A percentile compares a stretch with the other conserved stretches of the same genome.
phyloP scores from a whole-genome alignment of 139 green algal genomes.

The Picochlorum sp. region DNA sequence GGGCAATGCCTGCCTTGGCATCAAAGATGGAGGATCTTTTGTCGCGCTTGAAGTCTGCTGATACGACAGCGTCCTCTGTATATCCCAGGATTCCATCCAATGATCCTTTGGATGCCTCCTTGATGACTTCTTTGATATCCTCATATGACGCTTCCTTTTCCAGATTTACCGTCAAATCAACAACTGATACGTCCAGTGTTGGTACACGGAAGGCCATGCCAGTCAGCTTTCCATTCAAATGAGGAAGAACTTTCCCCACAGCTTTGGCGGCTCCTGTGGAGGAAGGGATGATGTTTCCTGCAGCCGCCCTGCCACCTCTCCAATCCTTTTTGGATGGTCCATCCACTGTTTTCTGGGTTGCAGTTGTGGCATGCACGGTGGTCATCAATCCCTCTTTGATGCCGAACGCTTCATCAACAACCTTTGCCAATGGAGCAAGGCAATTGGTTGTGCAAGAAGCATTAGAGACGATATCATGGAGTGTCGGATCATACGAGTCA shows the following conservation, averaged over 20 bases:
- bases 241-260: slow-evolving; percentile 80
- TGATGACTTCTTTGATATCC: slow-evolving; percentile 81
- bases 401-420: slow-evolving; percentile 78
- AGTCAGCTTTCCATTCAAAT: slow-evolving; percentile 96
- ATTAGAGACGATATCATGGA: slow-evolving; percentile 79
- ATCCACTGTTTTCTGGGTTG: slow-evolving; percentile 96
- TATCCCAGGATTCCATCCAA: slow-evolving; percentile 88
- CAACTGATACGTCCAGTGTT: slow-evolving; percentile 90
- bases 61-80: slow-evolving; percentile 91
- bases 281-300: slow-evolving; percentile 94
- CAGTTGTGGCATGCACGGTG: slow-evolving; percentile 87
- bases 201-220: slow-evolving; percentile 98
- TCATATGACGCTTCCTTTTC: slow-evolving; percentile 86
- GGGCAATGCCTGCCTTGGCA: slow-evolving; percentile 81
- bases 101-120: slow-evolving; percentile 57
- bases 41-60: slow-evolving; percentile 83
- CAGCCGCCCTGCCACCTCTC: slow-evolving; percentile 80
- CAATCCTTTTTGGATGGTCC: slow-evolving; percentile 95
- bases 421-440: slow-evolving; percentile 89
- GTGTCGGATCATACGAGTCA: slow-evolving; percentile 65
- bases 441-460: slow-evolving; percentile 97
- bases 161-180: slow-evolving; percentile 87
- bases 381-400: slow-evolving; percentile 54
- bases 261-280: slow-evolving; percentile 96
- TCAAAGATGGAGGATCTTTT: slow-evolving; percentile 74